A percentile compares a stretch with the other conserved stretches of the same genome.
These are phyloP conservation scores for Fusarium haematococcum DNA, from an alignment of 2,329 filamentous ascomycete species.

Conservation along the genomic window DNA sequence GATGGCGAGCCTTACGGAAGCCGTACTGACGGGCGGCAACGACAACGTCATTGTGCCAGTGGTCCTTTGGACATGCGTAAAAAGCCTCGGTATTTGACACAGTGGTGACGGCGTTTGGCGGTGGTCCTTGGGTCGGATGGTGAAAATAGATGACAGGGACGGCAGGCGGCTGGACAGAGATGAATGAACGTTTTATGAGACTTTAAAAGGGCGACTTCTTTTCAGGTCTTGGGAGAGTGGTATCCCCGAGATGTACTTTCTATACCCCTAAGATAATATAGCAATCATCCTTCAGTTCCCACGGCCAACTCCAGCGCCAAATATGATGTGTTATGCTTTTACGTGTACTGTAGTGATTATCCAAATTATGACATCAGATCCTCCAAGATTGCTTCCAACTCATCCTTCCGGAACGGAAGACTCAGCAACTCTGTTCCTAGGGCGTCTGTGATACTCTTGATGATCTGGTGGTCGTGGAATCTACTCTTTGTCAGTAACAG, in stretches of 20 bases:
- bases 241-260: conserved; percentile 13
- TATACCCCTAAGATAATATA: conserved; percentile 29
- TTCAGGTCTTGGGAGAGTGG: neutral
- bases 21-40: conserved; percentile 94
- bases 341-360: conserved; percentile 2
- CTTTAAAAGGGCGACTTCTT: conserved; percentile 7
- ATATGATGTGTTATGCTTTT: conserved; percentile 14
- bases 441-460: conserved; percentile 87
- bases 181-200: conserved; percentile 40
- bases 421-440: conserved; percentile 87
- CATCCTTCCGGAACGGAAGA: conserved; percentile 87
- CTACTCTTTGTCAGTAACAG: conserved; percentile 56
- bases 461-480: conserved; percentile 98
- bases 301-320: conserved; percentile 18
- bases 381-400: conserved; percentile 89
- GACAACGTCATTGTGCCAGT: conserved; percentile 98
- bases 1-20: conserved; percentile 91
- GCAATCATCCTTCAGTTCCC: conserved; percentile 6
- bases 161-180: conserved; percentile 31
- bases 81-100: conserved; percentile 73
- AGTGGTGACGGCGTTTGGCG: conserved; percentile 28
- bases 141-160: conserved; percentile 14
- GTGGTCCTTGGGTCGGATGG: neutral
- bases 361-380: conserved; percentile 62
- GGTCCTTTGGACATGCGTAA: conserved; percentile 90